These are phyloP conservation scores for Colletotrichum incanum DNA, from an alignment of 2,329 filamentous ascomycete genomes.

Conservation along the genomic window DNA sequence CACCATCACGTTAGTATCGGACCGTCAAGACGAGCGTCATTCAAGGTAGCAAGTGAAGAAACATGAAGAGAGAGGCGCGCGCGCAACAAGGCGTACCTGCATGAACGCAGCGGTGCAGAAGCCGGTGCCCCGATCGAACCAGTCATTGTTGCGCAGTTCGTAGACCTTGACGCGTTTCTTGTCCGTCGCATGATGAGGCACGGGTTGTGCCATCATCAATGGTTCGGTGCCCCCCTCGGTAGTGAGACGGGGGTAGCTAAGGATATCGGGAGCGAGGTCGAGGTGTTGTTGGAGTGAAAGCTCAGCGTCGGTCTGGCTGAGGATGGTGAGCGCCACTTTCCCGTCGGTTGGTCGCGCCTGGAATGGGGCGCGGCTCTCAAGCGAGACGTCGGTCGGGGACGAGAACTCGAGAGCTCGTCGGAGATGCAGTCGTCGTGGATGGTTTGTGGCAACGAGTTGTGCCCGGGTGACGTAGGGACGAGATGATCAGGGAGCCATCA, in stretches of 20 bases:
- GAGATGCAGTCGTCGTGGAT: conserved; percentile 34
- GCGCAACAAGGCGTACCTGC: conserved; percentile 70
- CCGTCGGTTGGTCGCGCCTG: conserved; percentile 43
- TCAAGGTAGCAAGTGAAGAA: conserved; percentile 22
- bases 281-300: conserved; percentile 74
- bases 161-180: conserved; percentile 96
- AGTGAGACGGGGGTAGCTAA: conserved; percentile 63
- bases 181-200: conserved; percentile 78
- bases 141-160: conserved; percentile 98
- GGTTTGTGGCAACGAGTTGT: conserved; percentile 38
- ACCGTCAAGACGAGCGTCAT: not conserved
- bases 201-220: conserved; percentile 80
- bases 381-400: conserved; percentile 39
- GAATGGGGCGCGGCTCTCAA: conserved; percentile 41
- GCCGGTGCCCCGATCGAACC: conserved; percentile 97
- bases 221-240: conserved; percentile 71
- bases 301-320: conserved; percentile 68
- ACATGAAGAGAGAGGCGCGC: conserved; percentile 16
- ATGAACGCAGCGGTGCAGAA: conserved; percentile 88
- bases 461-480: conserved; percentile 41
- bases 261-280: conserved; percentile 68
- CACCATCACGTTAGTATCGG: conserved; percentile 29
- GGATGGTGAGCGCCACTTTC: conserved; percentile 71
- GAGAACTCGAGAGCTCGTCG: conserved; percentile 26
- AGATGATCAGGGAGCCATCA: conserved; percentile 44